Evolutionary conservation across 2,329 filamentous ascomycete species (phyloP).

Genomic region (Xylariaceae sp.): DNA sequence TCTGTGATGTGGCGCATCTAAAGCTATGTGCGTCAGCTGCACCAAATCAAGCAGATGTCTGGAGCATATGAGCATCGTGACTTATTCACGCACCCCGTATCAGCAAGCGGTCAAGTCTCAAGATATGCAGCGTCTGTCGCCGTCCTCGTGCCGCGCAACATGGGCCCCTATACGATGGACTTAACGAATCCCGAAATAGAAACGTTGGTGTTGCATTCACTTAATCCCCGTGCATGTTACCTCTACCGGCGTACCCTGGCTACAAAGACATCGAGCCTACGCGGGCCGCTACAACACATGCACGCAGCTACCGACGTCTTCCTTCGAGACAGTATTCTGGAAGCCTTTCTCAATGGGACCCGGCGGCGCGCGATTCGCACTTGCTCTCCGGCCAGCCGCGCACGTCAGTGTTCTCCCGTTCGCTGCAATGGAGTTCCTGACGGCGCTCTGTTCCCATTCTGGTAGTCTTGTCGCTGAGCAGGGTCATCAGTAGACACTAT

Average conservation of each 20-base stretch:
- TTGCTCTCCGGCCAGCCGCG: neutral
- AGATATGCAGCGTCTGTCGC: constrained; percentile 5
- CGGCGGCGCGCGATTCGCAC: neutral
- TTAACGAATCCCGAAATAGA: constrained; percentile 15
- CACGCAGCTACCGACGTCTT: neutral
- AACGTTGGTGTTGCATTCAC: constrained; percentile 14
- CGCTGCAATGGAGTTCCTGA: constrained; percentile 4
- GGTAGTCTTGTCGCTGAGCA: constrained; percentile 8
- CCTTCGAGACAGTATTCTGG: too few relatives aligned
- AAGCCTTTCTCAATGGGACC: too few relatives aligned
- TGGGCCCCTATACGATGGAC: neutral
- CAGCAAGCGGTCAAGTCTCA: neutral
- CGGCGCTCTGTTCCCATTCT: constrained; percentile 7
- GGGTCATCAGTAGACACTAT: constrained; percentile 4
- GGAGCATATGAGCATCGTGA: too few relatives aligned
- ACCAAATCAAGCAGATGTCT: too few relatives aligned
- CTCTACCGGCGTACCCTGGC: constrained; percentile 2
- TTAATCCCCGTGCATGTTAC: constrained; percentile 9
- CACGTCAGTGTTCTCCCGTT: neutral
- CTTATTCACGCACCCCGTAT: too few relatives aligned
- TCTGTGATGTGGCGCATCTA: too few relatives aligned
- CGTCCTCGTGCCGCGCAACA: constrained; percentile 5
- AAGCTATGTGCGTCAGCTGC: too few relatives aligned
- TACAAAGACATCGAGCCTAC: neutral
- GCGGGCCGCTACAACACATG: neutral